Conservation (phyloP, 1,284 basidiomycete species). For the Marasmius fiardii region DNA sequence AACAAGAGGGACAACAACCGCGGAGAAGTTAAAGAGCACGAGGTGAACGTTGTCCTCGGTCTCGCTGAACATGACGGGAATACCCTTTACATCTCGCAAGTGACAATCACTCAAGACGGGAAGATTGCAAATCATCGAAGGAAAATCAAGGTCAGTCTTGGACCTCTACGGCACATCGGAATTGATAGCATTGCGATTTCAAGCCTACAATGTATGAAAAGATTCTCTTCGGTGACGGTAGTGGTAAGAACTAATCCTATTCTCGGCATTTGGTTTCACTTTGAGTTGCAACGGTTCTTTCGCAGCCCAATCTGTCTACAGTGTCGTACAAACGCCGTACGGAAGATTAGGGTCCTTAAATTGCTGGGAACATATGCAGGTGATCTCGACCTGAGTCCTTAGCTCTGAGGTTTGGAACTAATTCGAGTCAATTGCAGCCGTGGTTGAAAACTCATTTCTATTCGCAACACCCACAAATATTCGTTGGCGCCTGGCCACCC, state of each 20-base stretch:
- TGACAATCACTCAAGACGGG: slow-evolving; percentile 27
- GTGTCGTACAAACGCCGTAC: slow-evolving; percentile 26
- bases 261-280: neutral
- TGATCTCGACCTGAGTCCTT: neutral
- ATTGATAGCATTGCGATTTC: slow-evolving; percentile 3
- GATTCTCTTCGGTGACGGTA: slow-evolving; percentile 28
- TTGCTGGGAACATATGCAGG: slow-evolving; percentile 30
- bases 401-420: neutral
- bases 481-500: slow-evolving; percentile 27
- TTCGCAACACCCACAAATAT: slow-evolving; percentile 27
- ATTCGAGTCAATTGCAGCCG: slow-evolving; percentile 15
- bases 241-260: slow-evolving; percentile 17
- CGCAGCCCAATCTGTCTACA: slow-evolving; percentile 24
- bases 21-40: slow-evolving; percentile 25
- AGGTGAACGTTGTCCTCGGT: slow-evolving; percentile 25
- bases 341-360: slow-evolving; percentile 27
- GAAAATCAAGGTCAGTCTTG: slow-evolving; percentile 28
- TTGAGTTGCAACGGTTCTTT: neutral
- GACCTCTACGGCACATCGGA: neutral
- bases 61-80: slow-evolving; percentile 28
- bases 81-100: slow-evolving; percentile 28
- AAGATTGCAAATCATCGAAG: slow-evolving; percentile 28
- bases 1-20: slow-evolving; percentile 29
- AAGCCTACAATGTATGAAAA: slow-evolving; percentile 28
- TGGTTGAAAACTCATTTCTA: slow-evolving; percentile 27